Evolutionary conservation across 2,329 filamentous ascomycete genomes (phyloP), one percentile per base, ranked within the genome.

Genomic region (Ustulina deusta): DNA sequence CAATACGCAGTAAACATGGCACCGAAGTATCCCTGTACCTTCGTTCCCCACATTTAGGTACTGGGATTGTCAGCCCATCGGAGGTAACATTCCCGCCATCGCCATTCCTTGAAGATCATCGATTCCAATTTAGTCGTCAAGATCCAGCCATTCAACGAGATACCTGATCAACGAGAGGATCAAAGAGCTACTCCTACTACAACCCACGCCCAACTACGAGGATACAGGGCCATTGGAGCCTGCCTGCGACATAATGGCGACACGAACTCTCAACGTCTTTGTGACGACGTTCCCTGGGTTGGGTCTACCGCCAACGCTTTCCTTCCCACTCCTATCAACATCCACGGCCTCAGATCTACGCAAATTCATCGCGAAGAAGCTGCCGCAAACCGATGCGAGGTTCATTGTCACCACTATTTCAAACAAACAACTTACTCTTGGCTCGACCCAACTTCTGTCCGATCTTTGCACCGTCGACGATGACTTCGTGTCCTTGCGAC

Each of bases 231-330:
- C 10, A 15, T 11, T n/a, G 51, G 27, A 7, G 22, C n/a, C 36
- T 55, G 38, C 62, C 40, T 57, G 38, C 61, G 72, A 62, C 52
- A 15, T 7, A 4, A 92, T 92, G 89, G 81, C 83, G 44, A 75
- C 84, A 1, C 80, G 79, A 70, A 87, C 83, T 44, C 82, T 97
- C 77, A 97, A 97, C 81, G 85, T 98, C 70, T 88, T 98, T 66
- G 84, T 99, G 69, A 91, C 93, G 73, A 93, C 91, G 69, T 95
- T 98, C 76, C 86, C 91, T 7, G 95, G 95, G 70, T 86, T 97
- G 20, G 90, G 91, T 54, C 86, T 97, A 6, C 94, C 95, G 2
- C 83, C 91, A n/a, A 97, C 94, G 0, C 84, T 97, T 38, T 89
- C 91, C 4, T 84, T 97, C n/a, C 90, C 93, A 0, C 82, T 97